phyloP scores from a whole-genome alignment of 306 rosid species.

The Myrica gale region DNA sequence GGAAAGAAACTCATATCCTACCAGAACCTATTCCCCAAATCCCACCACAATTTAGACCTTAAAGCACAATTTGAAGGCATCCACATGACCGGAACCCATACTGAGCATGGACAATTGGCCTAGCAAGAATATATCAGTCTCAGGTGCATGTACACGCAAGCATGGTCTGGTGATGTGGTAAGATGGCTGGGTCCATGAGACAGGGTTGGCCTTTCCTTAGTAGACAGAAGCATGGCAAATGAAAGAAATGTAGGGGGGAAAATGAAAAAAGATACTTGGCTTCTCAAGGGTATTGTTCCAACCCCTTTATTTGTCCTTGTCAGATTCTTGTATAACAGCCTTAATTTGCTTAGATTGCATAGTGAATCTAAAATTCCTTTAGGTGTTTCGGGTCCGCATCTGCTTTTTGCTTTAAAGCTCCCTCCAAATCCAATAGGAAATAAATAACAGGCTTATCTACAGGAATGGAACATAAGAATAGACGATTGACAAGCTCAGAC shows the following conservation, averaged over 20 bases:
- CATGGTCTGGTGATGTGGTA: conserved; percentile 44
- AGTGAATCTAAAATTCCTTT: conserved; percentile 73
- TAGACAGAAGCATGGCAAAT: conserved; percentile 52
- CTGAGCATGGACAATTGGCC: not conserved
- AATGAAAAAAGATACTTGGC: conserved; percentile 70
- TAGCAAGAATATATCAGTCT: conserved; percentile 21
- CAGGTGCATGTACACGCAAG: conserved; percentile 22
- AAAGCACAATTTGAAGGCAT: not conserved
- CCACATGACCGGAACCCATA: conserved; percentile 14
- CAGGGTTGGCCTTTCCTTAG: conserved; percentile 39
- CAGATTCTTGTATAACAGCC: conserved; percentile 89
- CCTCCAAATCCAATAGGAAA: conserved; percentile 49
- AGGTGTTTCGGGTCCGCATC: conserved; percentile 47
- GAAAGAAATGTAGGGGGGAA: conserved; percentile 48
- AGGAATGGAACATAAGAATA: conserved; percentile 58
- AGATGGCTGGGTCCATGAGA: conserved; percentile 35
- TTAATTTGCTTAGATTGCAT: conserved; percentile 59
- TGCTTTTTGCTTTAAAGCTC: conserved; percentile 64
- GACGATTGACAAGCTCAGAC: conserved; percentile 23
- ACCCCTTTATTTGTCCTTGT: conserved; percentile 62
- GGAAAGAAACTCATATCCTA: not conserved
- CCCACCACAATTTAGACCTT: not conserved
- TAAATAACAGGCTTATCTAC: conserved; percentile 61
- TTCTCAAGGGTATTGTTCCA: conserved; percentile 74
- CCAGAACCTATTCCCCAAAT: not conserved